Conservation (phyloP, 352 stramenopile genomes). For the Poterioochromonas sp. region DNA sequence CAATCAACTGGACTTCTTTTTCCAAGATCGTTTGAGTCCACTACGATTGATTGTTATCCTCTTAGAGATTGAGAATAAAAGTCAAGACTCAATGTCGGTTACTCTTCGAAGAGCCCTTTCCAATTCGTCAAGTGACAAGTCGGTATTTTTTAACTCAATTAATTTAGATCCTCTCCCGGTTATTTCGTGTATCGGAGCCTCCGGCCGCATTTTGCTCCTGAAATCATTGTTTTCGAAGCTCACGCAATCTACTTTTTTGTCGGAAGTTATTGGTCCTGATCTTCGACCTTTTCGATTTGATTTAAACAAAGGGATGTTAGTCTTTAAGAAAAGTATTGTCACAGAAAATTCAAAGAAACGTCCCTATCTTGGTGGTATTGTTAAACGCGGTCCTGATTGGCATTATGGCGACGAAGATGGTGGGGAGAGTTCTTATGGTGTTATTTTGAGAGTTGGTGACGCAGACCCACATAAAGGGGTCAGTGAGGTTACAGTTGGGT, state of each 20-base stretch:
- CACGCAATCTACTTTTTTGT: background rate
- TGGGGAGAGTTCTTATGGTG: background rate
- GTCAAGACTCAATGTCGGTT: no score
- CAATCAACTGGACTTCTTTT: no score
- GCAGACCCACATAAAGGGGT: background rate
- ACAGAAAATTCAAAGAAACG: background rate
- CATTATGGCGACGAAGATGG: conserved; percentile 20
- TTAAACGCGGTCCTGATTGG: conserved; percentile 28
- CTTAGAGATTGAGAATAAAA: no score
- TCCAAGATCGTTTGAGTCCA: no score
- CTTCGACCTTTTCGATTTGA: background rate
- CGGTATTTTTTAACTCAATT: no score
- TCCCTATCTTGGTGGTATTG: background rate
- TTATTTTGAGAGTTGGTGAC: background rate
- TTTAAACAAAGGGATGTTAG: background rate
- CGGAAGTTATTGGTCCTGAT: background rate
- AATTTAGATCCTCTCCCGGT: no score
- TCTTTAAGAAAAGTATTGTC: background rate
- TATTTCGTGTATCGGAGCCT: no score
- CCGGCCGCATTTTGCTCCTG: no score
- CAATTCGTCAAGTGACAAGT: no score
- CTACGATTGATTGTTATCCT: no score
- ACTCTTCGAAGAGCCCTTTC: no score
- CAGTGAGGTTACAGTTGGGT: background rate
- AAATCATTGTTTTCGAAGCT: background rate